Base-by-base conservation (phyloP, 1,284 basidiomycete species). In the Leccinum subspadiceum region DNA sequence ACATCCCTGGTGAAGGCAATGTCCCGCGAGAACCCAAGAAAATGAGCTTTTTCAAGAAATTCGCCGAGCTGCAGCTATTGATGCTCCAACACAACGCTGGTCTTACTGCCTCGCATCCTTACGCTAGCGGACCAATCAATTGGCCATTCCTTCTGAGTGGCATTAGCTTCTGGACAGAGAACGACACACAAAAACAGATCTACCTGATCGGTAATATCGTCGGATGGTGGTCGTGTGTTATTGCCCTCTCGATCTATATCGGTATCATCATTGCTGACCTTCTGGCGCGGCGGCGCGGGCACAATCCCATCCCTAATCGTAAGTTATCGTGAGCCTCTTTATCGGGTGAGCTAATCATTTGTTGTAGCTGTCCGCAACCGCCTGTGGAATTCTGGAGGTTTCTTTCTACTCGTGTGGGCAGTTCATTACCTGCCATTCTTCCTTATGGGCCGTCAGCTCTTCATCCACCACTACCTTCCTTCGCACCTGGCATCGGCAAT, bases 71-170 rank as follows among this genome's bases (percentile, higher is more conserved):
- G 46, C 97, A 99, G 71, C 75, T 96, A 50, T 80, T 96, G 60
- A 99, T 99, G 97, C 79, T 98, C 63, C 94, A 97, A 73, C 96
- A 99, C 79, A 99, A 99, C 71, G 93, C 95, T 10, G 96, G 94
- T 15, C 80, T 99, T 59, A 98, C 94, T 22, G 90, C 93, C 17
- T 91, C 89, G 10, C 97, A 99, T 73, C 97, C 97, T 44, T 99
- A 99, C 73, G 95, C 96, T 1, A 93, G 91, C 61, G 84, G 84
- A 12, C 96, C 97, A 1, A 90, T 98, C 76, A 96, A 97, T 73
- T 99, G 97, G 97, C 97, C 97, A 1, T 98, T 99, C 85, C 82
- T 96, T 53, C 77, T 98, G 35, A 91, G 83, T 63, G 97, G 97
- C 54, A 98, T 99, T 76, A 95, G 92, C 69, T 99, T 99, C 83